Conservation (phyloP, 768 basidiomycete species). For the Russula sp. region DNA sequence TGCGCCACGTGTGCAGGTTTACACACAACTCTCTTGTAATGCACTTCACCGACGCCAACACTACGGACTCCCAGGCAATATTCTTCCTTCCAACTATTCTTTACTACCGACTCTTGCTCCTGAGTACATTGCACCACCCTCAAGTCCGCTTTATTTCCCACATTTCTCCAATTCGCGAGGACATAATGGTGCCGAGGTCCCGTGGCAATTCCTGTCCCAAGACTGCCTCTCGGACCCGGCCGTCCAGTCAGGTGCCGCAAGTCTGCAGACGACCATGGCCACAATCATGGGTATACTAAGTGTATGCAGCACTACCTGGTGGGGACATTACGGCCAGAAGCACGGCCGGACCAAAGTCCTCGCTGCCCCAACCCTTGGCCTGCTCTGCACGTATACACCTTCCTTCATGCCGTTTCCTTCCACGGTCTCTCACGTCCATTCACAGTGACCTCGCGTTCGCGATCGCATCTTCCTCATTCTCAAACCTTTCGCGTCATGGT, state of each 20-base stretch:
- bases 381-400: conserved; percentile 65
- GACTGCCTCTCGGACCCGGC: conserved; percentile 48
- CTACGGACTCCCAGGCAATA: conserved; percentile 37
- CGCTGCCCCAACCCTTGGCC: conserved; percentile 60
- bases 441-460: conserved; percentile 74
- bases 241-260: conserved; percentile 67
- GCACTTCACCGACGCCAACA: conserved; percentile 46
- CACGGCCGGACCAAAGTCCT: conserved; percentile 76
- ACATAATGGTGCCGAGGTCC: conserved; percentile 40
- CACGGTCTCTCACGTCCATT: conserved; percentile 16
- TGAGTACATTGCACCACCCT: background rate
- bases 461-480: conserved; percentile 67
- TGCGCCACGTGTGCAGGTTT: conserved; percentile 76
- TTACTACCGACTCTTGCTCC: background rate
- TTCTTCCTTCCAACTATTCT: conserved; percentile 17
- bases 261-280: conserved; percentile 73
- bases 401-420: conserved; percentile 36
- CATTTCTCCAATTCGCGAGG: conserved; percentile 27
- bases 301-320: conserved; percentile 81
- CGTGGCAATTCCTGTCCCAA: conserved; percentile 39
- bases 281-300: conserved; percentile 76
- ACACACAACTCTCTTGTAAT: conserved; percentile 72
- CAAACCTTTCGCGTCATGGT: conserved; percentile 57
- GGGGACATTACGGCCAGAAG: conserved; percentile 77
- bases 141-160: conserved; percentile 18